Conservation (phyloP, 208 protist genomes). For the Endotrypanum monterogeii region DNA sequence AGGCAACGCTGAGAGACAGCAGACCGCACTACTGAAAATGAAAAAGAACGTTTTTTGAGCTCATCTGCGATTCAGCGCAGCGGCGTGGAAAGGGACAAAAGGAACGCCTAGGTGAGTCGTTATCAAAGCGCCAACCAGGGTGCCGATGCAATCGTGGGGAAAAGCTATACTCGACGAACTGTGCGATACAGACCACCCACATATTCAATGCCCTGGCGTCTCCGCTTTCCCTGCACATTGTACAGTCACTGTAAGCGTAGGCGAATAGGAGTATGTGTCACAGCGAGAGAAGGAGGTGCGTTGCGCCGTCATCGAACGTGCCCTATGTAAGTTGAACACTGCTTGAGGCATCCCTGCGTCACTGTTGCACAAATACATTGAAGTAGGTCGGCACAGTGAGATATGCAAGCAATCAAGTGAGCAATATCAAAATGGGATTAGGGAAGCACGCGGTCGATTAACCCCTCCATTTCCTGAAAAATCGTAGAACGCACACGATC, state of each 20-base stretch:
- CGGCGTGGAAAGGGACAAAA: background rate
- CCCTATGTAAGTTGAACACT: too few relatives aligned
- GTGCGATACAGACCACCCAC: background rate
- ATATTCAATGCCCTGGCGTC: background rate
- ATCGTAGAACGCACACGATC: too few relatives aligned
- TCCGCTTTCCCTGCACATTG: background rate
- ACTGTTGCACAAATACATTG: too few relatives aligned
- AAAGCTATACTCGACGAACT: background rate
- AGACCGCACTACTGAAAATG: background rate
- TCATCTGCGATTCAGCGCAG: background rate
- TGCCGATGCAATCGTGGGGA: background rate
- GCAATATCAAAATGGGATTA: too few relatives aligned
- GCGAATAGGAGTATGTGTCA: background rate
- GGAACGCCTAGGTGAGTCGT: background rate
- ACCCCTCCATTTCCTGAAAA: too few relatives aligned
- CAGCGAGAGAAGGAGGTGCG: background rate
- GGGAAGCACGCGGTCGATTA: too few relatives aligned
- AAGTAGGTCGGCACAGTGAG: too few relatives aligned
- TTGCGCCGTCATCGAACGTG: too few relatives aligned
- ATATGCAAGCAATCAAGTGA: too few relatives aligned
- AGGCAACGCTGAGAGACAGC: background rate
- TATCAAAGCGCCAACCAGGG: background rate
- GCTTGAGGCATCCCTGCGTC: too few relatives aligned
- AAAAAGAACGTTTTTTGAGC: background rate
- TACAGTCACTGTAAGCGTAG: background rate